Conservation (phyloP, 2,329 filamentous ascomycete species). For the Alternaria brassicicola region DNA sequence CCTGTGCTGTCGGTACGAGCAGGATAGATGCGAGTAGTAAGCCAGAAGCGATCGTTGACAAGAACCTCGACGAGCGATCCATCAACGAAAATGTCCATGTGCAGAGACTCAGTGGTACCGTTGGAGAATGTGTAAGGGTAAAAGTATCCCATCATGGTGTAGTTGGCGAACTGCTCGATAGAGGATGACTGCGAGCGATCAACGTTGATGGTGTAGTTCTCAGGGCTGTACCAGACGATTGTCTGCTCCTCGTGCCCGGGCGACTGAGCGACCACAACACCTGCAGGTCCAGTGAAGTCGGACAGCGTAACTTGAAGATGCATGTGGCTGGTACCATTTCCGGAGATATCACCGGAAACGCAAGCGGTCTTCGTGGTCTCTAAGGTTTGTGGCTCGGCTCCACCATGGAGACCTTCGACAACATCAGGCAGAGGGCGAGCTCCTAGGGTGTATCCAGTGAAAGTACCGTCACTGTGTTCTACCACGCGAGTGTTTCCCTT, state of each 20-base stretch:
- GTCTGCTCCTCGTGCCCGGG: conserved; percentile 54
- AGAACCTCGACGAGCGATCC: conserved; percentile 56
- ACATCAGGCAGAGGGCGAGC: conserved; percentile 54
- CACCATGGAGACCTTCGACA: conserved; percentile 47
- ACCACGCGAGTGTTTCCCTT: conserved; percentile 47
- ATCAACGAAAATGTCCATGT: conserved; percentile 56
- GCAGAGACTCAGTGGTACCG: conserved; percentile 48
- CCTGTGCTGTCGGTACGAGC: conserved; percentile 51
- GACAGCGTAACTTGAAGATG: conserved; percentile 50
- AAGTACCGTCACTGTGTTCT: conserved; percentile 47
- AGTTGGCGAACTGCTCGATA: conserved; percentile 52
- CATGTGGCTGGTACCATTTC: conserved; percentile 47
- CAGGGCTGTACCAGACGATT: conserved; percentile 53
- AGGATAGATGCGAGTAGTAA: conserved; percentile 56
- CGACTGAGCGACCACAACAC: conserved; percentile 53
- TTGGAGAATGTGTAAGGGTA: conserved; percentile 51
- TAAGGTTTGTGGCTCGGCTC: conserved; percentile 31
- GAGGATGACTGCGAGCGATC: conserved; percentile 52
- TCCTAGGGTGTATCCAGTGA: conserved; percentile 54
- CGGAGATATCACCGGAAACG: conserved; percentile 31
- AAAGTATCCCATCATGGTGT: conserved; percentile 55
- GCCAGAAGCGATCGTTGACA: conserved; percentile 52
- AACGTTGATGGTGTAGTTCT: conserved; percentile 55
- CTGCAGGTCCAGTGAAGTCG: conserved; percentile 49
- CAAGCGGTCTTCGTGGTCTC: conserved; percentile 21